Percentiles rank a stretch among this genome's conserved stretches.
These are phyloP conservation scores for Thyridium curvatum DNA, from an alignment of 2,329 filamentous ascomycete species.

Conservation along the genomic window DNA sequence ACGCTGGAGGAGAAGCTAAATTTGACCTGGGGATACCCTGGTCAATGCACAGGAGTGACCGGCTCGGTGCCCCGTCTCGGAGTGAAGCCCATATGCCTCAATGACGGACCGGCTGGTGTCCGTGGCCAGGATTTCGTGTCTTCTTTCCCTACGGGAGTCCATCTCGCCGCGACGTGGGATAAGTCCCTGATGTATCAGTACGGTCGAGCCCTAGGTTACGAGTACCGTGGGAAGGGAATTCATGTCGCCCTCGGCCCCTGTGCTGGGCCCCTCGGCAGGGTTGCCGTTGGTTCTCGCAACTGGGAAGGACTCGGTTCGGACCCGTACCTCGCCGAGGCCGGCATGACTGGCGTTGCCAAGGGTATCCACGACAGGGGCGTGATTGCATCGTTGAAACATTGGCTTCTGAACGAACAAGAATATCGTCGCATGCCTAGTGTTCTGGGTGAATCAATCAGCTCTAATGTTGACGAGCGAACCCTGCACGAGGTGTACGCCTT, in stretches of 20 bases:
- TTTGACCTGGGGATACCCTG: too few relatives aligned
- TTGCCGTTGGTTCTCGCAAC: conserved; percentile 53
- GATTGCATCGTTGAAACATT: conserved; percentile 69
- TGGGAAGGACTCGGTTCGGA: conserved; percentile 46
- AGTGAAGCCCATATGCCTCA: conserved; percentile 35
- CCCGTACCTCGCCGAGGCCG: conserved; percentile 21
- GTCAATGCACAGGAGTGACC: conserved; percentile 3
- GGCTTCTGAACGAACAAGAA: conserved; percentile 55
- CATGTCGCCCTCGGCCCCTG: conserved; percentile 59
- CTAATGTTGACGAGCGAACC: conserved; percentile 60
- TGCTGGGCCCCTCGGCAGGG: conserved; percentile 55
- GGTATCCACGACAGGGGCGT: conserved; percentile 45
- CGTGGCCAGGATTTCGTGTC: conserved; percentile 26
- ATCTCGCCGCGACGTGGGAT: conserved; percentile 67
- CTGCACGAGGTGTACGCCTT: conserved; percentile 61
- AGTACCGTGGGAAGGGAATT: conserved; percentile 63
- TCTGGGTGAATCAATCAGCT: conserved; percentile 43
- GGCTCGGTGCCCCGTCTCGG: conserved; percentile 28
- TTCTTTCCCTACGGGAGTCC: conserved; percentile 60
- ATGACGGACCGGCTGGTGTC: conserved; percentile 30
- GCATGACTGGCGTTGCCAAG: conserved; percentile 17
- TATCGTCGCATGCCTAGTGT: conserved; percentile 32
- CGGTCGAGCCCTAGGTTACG: conserved; percentile 60
- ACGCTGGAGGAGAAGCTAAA: conserved; percentile 67
- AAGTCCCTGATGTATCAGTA: conserved; percentile 57